phyloP scores from a whole-genome alignment of 176 grass and related monocot species.

The Metroxylon sagu region DNA sequence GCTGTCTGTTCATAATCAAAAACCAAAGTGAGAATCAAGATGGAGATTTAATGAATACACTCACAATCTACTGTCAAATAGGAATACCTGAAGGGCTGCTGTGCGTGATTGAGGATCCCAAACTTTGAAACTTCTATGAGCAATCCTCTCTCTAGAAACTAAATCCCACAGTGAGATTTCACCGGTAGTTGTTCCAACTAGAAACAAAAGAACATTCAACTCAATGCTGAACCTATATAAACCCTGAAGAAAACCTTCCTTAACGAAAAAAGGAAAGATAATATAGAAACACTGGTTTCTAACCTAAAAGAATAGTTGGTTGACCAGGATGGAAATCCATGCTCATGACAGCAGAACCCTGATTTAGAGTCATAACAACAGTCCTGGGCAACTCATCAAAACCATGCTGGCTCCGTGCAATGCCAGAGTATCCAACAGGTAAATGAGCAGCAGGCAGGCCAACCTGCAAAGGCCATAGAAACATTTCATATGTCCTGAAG shows the following conservation, averaged over 20 bases:
- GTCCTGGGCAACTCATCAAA: constrained; percentile 24
- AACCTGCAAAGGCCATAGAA: background rate
- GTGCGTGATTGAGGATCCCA: constrained; percentile 10
- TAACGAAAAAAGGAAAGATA: too few relatives aligned
- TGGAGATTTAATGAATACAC: too few relatives aligned
- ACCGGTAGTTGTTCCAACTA: constrained; percentile 29
- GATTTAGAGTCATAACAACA: constrained; percentile 9
- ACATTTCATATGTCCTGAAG: too few relatives aligned
- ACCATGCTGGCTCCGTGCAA: background rate
- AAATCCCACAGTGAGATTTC: constrained; percentile 27
- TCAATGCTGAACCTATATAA: too few relatives aligned
- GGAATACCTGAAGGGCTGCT: constrained; percentile 12
- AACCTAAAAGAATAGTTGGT: constrained; percentile 23
- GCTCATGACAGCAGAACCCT: constrained; percentile 17
- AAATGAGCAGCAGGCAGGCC: background rate
- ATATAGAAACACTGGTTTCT: background rate
- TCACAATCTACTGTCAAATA: background rate
- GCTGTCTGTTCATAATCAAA: constrained; percentile 4
- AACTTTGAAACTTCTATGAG: constrained; percentile 14
- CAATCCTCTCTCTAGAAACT: constrained; percentile 14
- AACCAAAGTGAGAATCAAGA: too few relatives aligned
- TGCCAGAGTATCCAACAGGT: background rate
- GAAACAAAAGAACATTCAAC: constrained; percentile 8
- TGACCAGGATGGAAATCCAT: constrained; percentile 34
- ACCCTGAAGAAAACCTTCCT: too few relatives aligned